These are phyloP conservation scores for Marsdenia floribunda DNA, from an alignment of 257 asterid genomes.

Conservation along the genomic window DNA sequence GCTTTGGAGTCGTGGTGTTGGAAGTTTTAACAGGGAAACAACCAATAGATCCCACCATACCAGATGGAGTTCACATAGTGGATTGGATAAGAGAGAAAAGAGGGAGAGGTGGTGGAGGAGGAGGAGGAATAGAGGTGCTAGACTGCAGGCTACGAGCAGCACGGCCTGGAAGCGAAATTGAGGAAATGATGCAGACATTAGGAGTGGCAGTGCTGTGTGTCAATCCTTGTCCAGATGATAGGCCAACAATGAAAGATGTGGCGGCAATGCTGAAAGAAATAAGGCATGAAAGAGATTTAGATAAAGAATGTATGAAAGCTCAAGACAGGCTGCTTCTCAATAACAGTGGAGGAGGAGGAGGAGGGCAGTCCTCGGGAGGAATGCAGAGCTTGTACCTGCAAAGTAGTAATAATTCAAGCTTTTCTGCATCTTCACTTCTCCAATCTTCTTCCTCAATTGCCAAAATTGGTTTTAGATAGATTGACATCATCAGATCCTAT, in stretches of 20 bases:
- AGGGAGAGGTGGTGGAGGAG: slow-evolving; percentile 8
- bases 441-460: slow-evolving; percentile 44
- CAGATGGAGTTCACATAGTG: slow-evolving; percentile 75
- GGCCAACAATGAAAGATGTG: slow-evolving; percentile 81
- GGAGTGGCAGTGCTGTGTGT: slow-evolving; percentile 87
- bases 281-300: slow-evolving; percentile 46
- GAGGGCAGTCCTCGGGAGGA: slow-evolving; percentile 43
- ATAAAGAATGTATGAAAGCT: slow-evolving; percentile 40
- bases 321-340: slow-evolving; percentile 29
- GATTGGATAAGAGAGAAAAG: slow-evolving; percentile 72
- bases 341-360: slow-evolving; percentile 20
- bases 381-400: slow-evolving; percentile 45
- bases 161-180: slow-evolving; percentile 52
- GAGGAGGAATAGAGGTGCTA: slow-evolving; percentile 30
- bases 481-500: background rate
- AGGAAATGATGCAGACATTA: slow-evolving; percentile 74
- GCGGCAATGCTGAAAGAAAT: slow-evolving; percentile 82
- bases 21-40: slow-evolving; percentile 78
- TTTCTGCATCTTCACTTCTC: slow-evolving; percentile 63
- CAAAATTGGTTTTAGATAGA: slow-evolving; percentile 37
- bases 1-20: slow-evolving; percentile 79
- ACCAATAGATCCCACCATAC: slow-evolving; percentile 75
- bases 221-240: slow-evolving; percentile 56
- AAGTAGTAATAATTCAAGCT: slow-evolving; percentile 54
- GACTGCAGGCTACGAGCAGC: slow-evolving; percentile 37